A percentile compares a stretch with the other conserved stretches of the same genome.
Conservation (phyloP, 1,284 basidiomycete genomes). For the Earliella scabrosa region DNA sequence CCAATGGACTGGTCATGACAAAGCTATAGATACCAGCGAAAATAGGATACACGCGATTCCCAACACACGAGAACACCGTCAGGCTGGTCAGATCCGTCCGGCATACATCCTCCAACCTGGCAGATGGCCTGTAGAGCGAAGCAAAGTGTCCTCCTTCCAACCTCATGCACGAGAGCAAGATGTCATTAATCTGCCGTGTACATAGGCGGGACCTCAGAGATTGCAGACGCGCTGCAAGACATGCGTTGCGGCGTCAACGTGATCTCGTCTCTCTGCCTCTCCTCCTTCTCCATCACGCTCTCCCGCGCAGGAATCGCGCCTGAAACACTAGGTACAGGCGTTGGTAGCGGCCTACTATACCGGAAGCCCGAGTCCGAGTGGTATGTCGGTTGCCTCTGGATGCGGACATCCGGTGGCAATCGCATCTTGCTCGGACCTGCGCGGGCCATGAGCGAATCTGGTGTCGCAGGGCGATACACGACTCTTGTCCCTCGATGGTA, state of each 20-base stretch:
- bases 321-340: neutral
- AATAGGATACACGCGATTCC: too few relatives aligned
- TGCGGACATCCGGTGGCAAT: neutral
- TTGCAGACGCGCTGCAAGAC: conserved; percentile 2
- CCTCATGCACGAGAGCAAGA: too few relatives aligned
- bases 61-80: too few relatives aligned
- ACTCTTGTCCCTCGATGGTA: neutral
- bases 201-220: conserved; percentile 13
- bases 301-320: neutral
- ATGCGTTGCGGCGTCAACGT: neutral
- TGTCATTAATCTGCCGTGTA: conserved; percentile 4
- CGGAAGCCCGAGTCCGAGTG: conserved; percentile 14
- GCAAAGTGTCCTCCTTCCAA: too few relatives aligned
- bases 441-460: neutral
- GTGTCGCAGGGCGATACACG: neutral
- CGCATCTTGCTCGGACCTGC: neutral
- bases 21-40: too few relatives aligned
- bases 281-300: neutral
- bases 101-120: too few relatives aligned
- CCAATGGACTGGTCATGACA: too few relatives aligned
- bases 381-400: conserved; percentile 1
- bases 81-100: too few relatives aligned
- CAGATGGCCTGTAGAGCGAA: too few relatives aligned
- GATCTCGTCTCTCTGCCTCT: neutral
- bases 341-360: too few relatives aligned